phyloP scores from a whole-genome alignment of 2,329 filamentous ascomycete genomes.

The Chaetoscypha palmicola region DNA sequence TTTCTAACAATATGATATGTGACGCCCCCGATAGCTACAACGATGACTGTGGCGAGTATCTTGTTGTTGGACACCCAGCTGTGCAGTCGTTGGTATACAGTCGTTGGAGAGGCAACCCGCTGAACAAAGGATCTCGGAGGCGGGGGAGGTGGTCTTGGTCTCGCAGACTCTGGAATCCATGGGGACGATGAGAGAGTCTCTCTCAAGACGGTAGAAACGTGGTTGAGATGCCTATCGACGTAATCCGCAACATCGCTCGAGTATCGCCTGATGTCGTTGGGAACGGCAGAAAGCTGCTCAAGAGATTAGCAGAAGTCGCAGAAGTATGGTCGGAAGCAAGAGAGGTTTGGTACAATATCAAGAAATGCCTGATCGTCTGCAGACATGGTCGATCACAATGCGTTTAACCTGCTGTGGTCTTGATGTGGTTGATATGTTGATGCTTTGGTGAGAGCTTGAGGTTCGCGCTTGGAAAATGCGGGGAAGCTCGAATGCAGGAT shows the following conservation, averaged over 20 bases:
- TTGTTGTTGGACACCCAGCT: conserved; percentile 69
- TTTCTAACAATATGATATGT: conserved; percentile 38
- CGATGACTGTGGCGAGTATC: conserved; percentile 61
- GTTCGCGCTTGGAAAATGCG: not conserved
- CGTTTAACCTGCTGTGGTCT: not conserved
- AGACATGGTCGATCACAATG: too few relatives aligned
- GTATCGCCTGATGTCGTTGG: conserved; percentile 62
- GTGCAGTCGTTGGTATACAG: conserved; percentile 47
- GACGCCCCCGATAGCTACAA: conserved; percentile 64
- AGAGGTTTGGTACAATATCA: conserved; percentile 70
- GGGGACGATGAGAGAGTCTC: conserved; percentile 58
- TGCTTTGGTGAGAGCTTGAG: not conserved
- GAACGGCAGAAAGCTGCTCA: conserved; percentile 47
- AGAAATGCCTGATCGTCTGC: conserved; percentile 73
- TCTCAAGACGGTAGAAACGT: conserved; percentile 62
- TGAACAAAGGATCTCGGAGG: conserved; percentile 26
- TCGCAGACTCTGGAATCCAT: conserved; percentile 67
- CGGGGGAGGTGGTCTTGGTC: conserved; percentile 47
- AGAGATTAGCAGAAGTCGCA: not conserved
- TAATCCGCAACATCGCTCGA: conserved; percentile 68
- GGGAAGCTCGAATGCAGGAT: conserved; percentile 1
- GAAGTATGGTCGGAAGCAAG: conserved; percentile 32
- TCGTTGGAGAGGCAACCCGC: conserved; percentile 30
- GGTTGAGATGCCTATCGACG: conserved; percentile 75
- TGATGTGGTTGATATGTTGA: conserved; percentile 1